Conservation (phyloP, 2,329 filamentous ascomycete species). For the Trichoderma oligosporum region DNA sequence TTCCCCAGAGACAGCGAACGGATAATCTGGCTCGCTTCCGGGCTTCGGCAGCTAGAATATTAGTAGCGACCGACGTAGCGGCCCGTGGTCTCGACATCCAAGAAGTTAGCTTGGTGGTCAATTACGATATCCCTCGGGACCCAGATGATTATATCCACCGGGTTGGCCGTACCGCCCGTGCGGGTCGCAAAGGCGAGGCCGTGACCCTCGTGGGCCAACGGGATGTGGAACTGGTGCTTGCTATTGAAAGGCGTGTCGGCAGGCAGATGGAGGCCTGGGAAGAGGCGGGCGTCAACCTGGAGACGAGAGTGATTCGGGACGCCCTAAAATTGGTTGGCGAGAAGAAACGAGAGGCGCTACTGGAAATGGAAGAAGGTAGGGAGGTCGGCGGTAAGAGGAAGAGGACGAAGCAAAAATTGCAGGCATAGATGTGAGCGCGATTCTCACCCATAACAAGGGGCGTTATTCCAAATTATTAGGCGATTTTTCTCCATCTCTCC, state of each 20-base stretch:
- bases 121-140: slow-evolving; percentile 94
- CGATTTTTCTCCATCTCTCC: not conserved
- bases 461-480: not conserved
- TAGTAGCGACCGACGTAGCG: slow-evolving; percentile 94
- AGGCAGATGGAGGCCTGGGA: slow-evolving; percentile 76
- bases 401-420: slow-evolving; percentile 56
- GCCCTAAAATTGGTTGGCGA: slow-evolving; percentile 86
- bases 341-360: slow-evolving; percentile 86
- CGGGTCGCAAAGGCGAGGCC: slow-evolving; percentile 75
- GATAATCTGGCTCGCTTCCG: slow-evolving; percentile 90
- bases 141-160: slow-evolving; percentile 97
- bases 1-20: slow-evolving; percentile 79
- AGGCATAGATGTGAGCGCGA: slow-evolving; percentile 29
- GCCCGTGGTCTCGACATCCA: slow-evolving; percentile 94
- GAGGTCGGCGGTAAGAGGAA: slow-evolving; percentile 86
- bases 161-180: slow-evolving; percentile 90
- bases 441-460: not conserved
- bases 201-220: slow-evolving; percentile 89
- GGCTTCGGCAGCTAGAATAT: slow-evolving; percentile 78
- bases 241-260: slow-evolving; percentile 81
- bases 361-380: slow-evolving; percentile 87
- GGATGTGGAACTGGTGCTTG: slow-evolving; percentile 85
- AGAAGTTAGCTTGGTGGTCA: slow-evolving; percentile 82
- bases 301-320: slow-evolving; percentile 80
- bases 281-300: slow-evolving; percentile 92